Base-by-base conservation (phyloP, 2,329 filamentous ascomycete genomes). In the Beauveria rudraprayagi region DNA sequence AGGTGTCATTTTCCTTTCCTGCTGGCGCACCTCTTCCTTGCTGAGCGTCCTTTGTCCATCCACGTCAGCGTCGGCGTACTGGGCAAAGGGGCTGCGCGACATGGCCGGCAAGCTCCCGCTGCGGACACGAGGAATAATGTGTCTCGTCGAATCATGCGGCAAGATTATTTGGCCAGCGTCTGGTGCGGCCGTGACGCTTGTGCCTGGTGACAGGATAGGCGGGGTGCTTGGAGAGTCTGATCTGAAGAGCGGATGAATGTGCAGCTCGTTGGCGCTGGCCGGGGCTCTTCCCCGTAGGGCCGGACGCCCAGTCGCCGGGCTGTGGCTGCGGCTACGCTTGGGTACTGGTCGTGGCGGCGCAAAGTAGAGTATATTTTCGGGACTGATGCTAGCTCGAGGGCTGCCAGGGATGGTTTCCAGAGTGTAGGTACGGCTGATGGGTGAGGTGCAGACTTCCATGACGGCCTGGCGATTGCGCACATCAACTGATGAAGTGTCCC, bases 221-320 rank as follows among this genome's bases (percentile, higher is more conserved):
- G 88, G 85, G 8, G 88, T 87, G 1, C 78, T 81, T 0, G 87
- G 87, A 46, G 85, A 89, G 69, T 90, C 87, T 6, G 86, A 86
- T 62, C 89, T 81, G 76, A 92, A 92, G 3, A 92, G 79, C 9
- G 89, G 89, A 70, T 92, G 89, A 51, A 92, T 91, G 68, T 91
- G 84, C 3, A 85, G 79, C 70, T 92, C 87, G 67, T 79, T 80
- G 55, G 69, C 76, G 70, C 56, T 73, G 72, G 17, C 71, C 76
- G 65, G 14, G 67, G 69, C 26, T 24, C 68, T 51, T 63, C 69
- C 63, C 9, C 61, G 61, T 51, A 62, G 61, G 5, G 63, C 59
- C 11, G 57, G 51, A 16, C 61, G 61, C 56, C 50, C 41, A 11
- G 53, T 58, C 28, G 54, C 37, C 67, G 81, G 78, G 66, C 80